Conservation (phyloP, 768 basidiomycete species). For the Suillus weaverae region DNA sequence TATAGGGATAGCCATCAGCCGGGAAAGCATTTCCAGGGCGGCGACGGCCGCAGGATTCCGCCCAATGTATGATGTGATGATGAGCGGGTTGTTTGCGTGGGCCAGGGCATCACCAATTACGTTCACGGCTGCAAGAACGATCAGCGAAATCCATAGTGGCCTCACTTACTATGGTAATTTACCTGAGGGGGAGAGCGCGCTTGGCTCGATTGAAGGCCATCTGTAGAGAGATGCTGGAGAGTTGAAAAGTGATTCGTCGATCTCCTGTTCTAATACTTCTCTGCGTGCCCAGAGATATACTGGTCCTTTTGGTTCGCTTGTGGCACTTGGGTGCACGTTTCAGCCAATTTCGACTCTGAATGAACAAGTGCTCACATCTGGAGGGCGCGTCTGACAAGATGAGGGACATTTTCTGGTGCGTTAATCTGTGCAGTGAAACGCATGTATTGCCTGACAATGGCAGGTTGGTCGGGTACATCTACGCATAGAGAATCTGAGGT, state of each 20-base stretch:
- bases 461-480: constrained; percentile 73
- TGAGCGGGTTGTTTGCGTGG: constrained; percentile 53
- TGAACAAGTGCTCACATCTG: constrained; percentile 50
- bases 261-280: constrained; percentile 69
- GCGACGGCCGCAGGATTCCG: constrained; percentile 49
- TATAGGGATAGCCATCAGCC: constrained; percentile 54
- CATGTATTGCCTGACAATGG: constrained; percentile 78
- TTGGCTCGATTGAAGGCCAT: constrained; percentile 56
- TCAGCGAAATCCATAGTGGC: not conserved
- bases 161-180: constrained; percentile 3
- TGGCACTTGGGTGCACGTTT: constrained; percentile 44
- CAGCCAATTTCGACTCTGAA: not conserved
- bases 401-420: constrained; percentile 51
- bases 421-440: constrained; percentile 59
- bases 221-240: constrained; percentile 28
- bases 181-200: constrained; percentile 46
- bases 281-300: constrained; percentile 74
- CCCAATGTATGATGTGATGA: constrained; percentile 65
- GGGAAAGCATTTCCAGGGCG: constrained; percentile 48
- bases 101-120: constrained; percentile 51
- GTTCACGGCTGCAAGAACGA: constrained; percentile 25
- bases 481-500: constrained; percentile 1
- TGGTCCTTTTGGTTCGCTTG: constrained; percentile 70
- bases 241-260: constrained; percentile 40
- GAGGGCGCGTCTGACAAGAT: constrained; percentile 55